Percentiles rank a stretch among this genome's conserved stretches.
These are phyloP conservation scores for Westerdykella sp. DNA, from an alignment of 2,329 filamentous ascomycete species.

Conservation along the genomic window DNA sequence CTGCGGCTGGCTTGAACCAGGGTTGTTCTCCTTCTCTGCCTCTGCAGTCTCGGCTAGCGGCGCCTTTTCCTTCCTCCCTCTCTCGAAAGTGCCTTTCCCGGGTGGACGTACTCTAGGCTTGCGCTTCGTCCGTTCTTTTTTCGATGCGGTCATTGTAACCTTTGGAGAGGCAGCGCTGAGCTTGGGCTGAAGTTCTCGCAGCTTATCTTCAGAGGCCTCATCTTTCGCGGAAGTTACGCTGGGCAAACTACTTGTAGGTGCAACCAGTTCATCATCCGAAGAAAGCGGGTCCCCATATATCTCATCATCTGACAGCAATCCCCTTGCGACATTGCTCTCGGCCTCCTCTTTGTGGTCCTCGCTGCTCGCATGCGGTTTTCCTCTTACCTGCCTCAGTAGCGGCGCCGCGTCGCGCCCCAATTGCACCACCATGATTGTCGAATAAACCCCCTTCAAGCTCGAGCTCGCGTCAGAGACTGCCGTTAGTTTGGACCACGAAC, in stretches of 20 bases:
- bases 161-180: too few relatives aligned
- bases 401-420: conserved; percentile 7
- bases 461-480: too few relatives aligned
- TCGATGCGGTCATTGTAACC: too few relatives aligned
- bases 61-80: too few relatives aligned
- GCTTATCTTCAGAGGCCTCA: too few relatives aligned
- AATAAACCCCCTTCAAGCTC: conserved; percentile 1
- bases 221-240: too few relatives aligned
- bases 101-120: too few relatives aligned
- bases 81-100: not conserved
- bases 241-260: not conserved
- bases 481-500: too few relatives aligned
- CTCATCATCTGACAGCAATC: conserved; percentile 4
- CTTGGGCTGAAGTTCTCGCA: too few relatives aligned
- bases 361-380: conserved; percentile 31
- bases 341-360: conserved; percentile 32
- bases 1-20: conserved; percentile 3
- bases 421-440: too few relatives aligned
- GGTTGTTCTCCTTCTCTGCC: not conserved
- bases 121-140: too few relatives aligned
- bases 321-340: not conserved
- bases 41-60: too few relatives aligned
- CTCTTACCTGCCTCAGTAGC: conserved; percentile 28
- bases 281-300: conserved; percentile 19
- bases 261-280: conserved; percentile 15